Evolutionary conservation across 176 grass and related monocot genomes (phyloP).

Genomic region (Oryza meyeriana): DNA sequence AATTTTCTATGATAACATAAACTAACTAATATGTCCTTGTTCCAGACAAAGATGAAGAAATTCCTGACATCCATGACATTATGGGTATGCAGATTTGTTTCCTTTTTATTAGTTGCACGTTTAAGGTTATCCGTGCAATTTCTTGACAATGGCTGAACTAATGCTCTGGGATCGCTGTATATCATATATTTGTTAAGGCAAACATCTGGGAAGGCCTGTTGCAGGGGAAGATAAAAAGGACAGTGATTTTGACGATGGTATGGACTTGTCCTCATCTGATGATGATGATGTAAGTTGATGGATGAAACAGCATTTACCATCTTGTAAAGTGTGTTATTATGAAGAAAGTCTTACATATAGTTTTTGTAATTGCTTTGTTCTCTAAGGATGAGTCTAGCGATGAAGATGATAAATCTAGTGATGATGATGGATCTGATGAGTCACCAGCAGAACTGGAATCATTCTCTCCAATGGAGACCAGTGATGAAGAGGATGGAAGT

Average conservation of each 20-base stretch:
- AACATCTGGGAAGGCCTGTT: conserved; percentile 20
- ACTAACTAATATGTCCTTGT: not conserved
- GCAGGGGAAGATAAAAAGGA: not conserved
- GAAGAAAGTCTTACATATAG: not conserved
- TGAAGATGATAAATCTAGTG: conserved; percentile 5
- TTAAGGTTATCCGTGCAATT: not conserved
- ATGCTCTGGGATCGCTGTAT: not conserved
- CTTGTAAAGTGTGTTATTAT: not conserved
- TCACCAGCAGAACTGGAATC: conserved; percentile 8
- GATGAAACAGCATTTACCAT: not conserved
- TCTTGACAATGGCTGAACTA: not conserved
- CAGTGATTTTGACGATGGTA: conserved; percentile 32
- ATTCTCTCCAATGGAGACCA: not conserved
- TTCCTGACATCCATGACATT: not conserved
- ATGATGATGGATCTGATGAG: conserved; percentile 12
- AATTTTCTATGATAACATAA: not conserved
- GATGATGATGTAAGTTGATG: conserved; percentile 3
- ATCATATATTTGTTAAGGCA: conserved; percentile 22
- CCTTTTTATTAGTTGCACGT: not conserved
- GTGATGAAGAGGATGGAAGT: conserved; percentile 19
- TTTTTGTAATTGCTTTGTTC: not conserved
- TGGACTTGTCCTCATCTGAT: not conserved
- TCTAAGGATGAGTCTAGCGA: conserved; percentile 33
- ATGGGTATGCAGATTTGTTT: not conserved
- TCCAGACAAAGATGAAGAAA: conserved; percentile 33